phyloP scores from a whole-genome alignment of 2,329 filamentous ascomycete genomes.

The Fusarium euwallaceae region DNA sequence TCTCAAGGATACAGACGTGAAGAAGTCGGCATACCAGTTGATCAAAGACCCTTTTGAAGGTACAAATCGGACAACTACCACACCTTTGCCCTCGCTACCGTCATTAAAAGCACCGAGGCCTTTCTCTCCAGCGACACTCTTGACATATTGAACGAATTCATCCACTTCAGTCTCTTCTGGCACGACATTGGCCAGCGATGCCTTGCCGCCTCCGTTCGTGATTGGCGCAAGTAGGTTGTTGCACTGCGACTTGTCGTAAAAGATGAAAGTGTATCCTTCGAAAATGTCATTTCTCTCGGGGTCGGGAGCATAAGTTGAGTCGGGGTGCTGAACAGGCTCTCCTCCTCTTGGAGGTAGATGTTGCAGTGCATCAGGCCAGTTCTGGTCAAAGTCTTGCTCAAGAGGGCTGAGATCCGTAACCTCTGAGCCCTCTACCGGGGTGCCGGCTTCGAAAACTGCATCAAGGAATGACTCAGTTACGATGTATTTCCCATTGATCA shows the following conservation, averaged over 20 bases:
- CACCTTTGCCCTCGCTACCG: conserved; percentile 74
- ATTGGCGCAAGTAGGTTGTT: conserved; percentile 81
- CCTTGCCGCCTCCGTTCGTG: conserved; percentile 85
- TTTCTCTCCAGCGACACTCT: conserved; percentile 80
- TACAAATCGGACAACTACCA: conserved; percentile 82
- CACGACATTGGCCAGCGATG: conserved; percentile 73
- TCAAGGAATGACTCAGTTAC: conserved; percentile 82
- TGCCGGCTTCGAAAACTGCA: conserved; percentile 74
- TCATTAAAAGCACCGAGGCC: conserved; percentile 74
- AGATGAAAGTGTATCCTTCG: conserved; percentile 88
- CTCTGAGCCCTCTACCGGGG: conserved; percentile 60
- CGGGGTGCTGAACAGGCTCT: conserved; percentile 78
- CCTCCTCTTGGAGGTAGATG: conserved; percentile 81
- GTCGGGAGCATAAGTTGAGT: conserved; percentile 80
- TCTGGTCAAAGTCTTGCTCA: conserved; percentile 82
- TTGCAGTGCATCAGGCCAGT: conserved; percentile 82
- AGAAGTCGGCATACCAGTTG: conserved; percentile 78
- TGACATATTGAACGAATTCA: conserved; percentile 84
- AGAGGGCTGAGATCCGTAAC: conserved; percentile 67
- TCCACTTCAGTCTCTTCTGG: conserved; percentile 75
- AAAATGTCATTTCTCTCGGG: conserved; percentile 78
- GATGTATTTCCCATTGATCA: conserved; percentile 84
- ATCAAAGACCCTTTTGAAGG: conserved; percentile 66
- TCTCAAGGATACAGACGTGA: conserved; percentile 75
- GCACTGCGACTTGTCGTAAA: conserved; percentile 82